Evolutionary conservation across 192 early-diverging fungal genomes (phyloP).

Genomic region (Backusella luteola): DNA sequence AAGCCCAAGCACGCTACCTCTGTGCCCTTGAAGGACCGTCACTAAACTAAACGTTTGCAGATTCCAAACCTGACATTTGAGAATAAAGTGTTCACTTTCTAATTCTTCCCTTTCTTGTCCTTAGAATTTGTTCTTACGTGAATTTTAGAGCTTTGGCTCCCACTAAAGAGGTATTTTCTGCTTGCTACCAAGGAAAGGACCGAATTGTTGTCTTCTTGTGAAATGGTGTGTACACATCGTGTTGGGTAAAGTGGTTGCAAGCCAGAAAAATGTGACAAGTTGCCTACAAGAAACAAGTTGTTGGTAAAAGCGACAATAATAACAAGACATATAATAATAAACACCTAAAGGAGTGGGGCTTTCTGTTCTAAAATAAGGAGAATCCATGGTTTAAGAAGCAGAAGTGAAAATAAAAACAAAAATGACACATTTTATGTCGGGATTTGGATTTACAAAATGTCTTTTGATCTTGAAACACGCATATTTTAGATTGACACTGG

Average conservation of each 20-base stretch:
- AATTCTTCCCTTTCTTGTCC: neutral
- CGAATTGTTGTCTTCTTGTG: constrained; percentile 51
- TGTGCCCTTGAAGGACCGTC: constrained; percentile 48
- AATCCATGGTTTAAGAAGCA: neutral
- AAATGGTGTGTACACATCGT: constrained; percentile 48
- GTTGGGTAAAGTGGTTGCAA: constrained; percentile 15
- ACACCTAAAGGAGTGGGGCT: constrained; percentile 15
- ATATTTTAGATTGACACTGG: too few relatives aligned
- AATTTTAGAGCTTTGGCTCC: constrained; percentile 63
- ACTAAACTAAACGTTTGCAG: constrained; percentile 46
- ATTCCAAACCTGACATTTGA: constrained; percentile 45
- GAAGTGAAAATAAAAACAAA: neutral
- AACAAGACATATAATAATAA: neutral
- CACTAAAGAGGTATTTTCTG: constrained; percentile 60
- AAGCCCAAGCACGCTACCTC: constrained; percentile 48
- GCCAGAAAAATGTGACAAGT: constrained; percentile 20
- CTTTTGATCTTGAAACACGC: too few relatives aligned
- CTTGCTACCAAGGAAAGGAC: constrained; percentile 65
- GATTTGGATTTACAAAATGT: too few relatives aligned
- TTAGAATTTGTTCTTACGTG: constrained; percentile 43
- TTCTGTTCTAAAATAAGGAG: constrained; percentile 3
- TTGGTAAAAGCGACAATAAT: neutral
- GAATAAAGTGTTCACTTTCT: neutral
- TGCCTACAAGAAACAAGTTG: constrained; percentile 17
- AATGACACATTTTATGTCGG: neutral